A percentile compares a stretch with the other conserved stretches of the same genome.
phyloP scores from a whole-genome alignment of 2,329 filamentous ascomycete genomes.

The Ophiostoma pallidulum region DNA sequence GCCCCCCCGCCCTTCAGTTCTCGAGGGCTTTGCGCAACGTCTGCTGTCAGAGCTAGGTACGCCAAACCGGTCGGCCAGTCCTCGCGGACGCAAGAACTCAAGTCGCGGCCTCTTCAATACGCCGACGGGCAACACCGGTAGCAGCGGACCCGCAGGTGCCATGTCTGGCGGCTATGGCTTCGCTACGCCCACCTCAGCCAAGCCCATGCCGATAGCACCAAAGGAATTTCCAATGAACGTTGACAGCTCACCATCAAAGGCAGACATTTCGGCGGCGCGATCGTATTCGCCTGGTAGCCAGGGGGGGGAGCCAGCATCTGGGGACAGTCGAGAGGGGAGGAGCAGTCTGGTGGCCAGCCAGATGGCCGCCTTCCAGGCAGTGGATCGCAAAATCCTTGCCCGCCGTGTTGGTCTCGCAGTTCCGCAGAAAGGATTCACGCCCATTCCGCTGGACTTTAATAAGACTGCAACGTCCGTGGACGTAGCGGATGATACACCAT shows the following conservation, averaged over 20 bases:
- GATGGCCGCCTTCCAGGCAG: constrained; percentile 50
- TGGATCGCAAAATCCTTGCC: constrained; percentile 53
- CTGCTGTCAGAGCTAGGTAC: constrained; percentile 51
- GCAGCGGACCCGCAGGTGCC: not conserved
- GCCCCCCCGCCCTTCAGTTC: constrained; percentile 42
- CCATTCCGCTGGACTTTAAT: constrained; percentile 40
- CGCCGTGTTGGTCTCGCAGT: constrained; percentile 42
- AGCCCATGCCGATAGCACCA: constrained; percentile 27
- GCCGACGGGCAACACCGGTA: not conserved
- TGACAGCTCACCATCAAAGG: constrained; percentile 25
- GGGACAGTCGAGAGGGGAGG: constrained; percentile 20
- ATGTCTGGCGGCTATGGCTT: constrained; percentile 20
- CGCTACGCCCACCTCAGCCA: constrained; percentile 25
- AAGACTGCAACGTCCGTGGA: constrained; percentile 21
- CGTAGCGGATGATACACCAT: not conserved
- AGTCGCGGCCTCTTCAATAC: constrained; percentile 7
- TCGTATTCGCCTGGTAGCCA: constrained; percentile 33
- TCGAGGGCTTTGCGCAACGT: constrained; percentile 55
- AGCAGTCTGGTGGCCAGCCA: constrained; percentile 38
- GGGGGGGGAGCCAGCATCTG: constrained; percentile 20
- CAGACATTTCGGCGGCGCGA: constrained; percentile 21
- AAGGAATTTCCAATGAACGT: constrained; percentile 32
- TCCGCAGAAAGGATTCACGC: constrained; percentile 26
- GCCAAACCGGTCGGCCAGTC: constrained; percentile 40
- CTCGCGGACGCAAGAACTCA: constrained; percentile 41